A percentile compares a stretch with the other conserved stretches of the same genome.
These are phyloP conservation scores for Botryotinia calthae DNA, from an alignment of 2,329 filamentous ascomycete genomes.

Conservation along the genomic window DNA sequence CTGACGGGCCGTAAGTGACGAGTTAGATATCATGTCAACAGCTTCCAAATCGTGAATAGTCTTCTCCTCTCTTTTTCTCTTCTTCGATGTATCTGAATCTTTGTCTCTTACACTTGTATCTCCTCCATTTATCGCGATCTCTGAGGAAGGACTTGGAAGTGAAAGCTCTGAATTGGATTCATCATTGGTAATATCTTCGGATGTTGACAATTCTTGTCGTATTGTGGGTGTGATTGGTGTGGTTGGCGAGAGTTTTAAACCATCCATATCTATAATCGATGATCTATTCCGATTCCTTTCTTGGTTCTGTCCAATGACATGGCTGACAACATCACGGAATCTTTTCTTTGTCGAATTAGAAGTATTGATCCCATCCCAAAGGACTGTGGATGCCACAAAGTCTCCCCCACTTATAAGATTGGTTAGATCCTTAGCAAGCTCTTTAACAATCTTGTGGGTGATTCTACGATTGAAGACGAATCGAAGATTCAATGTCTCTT, in stretches of 20 bases:
- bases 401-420: background rate
- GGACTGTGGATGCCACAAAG: background rate
- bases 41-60: background rate
- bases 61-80: background rate
- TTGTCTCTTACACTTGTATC: rapidly evolving
- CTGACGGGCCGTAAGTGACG: background rate
- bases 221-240: background rate
- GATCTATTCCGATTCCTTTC: background rate
- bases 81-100: background rate
- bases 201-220: background rate
- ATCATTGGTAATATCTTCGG: background rate
- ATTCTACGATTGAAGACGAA: background rate
- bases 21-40: background rate
- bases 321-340: background rate
- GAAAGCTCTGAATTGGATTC: background rate
- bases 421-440: background rate
- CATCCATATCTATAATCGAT: background rate
- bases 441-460: background rate
- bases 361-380: slow-evolving; percentile 10
- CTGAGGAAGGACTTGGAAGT: background rate
- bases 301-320: background rate
- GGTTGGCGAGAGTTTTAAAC: background rate
- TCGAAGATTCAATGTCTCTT: background rate
- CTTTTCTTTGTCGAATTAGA: background rate
- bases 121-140: background rate